Evolutionary conservation across 2,329 filamentous ascomycete genomes (phyloP).

Genomic region (Fusarium mundagurra): DNA sequence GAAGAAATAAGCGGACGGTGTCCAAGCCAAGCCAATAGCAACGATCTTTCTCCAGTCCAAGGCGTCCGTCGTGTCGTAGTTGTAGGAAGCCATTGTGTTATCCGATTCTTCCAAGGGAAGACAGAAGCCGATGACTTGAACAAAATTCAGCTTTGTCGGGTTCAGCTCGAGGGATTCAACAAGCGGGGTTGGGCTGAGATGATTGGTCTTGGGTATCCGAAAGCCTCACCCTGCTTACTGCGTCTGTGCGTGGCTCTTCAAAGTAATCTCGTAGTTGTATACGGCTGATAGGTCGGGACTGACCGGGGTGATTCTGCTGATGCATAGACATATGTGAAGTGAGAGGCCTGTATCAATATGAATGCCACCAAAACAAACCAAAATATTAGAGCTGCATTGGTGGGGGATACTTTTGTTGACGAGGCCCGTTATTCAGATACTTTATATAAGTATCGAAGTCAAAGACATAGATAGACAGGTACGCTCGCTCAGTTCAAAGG

Average conservation of each 20-base stretch:
- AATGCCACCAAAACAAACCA: neutral
- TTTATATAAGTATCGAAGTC: too few species aligned
- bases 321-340: too few species aligned
- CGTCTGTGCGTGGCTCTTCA: neutral
- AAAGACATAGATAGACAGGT: too few species aligned
- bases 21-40: neutral
- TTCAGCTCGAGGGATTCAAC: neutral
- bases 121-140: neutral
- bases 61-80: neutral
- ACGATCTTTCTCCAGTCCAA: rapidly evolving
- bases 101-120: rapidly evolving
- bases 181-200: neutral
- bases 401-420: neutral
- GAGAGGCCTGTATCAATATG: too few species aligned
- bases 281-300: neutral
- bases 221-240: neutral
- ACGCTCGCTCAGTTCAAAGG: neutral
- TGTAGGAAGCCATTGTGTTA: neutral
- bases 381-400: rapidly evolving
- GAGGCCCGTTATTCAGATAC: rapidly evolving
- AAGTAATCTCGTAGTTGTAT: neutral
- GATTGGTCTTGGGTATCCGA: neutral
- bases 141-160: too few species aligned
- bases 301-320: too few species aligned
- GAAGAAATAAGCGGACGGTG: neutral